Conservation (phyloP, 306 rosid species). For the Psophocarpus tetragonolobus region DNA sequence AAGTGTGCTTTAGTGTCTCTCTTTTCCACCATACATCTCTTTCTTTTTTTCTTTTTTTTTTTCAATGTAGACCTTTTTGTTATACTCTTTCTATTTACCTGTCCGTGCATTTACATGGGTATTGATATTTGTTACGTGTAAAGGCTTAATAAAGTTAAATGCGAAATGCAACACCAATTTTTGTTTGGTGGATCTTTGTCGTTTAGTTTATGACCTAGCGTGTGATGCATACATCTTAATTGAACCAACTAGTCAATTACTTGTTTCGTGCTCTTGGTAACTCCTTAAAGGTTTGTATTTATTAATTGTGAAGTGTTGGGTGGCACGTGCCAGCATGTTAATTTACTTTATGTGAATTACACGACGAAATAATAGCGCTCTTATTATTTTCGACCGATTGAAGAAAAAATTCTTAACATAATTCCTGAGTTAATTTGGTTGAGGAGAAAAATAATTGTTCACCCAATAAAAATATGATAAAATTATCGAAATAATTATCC, state of each 20-base stretch:
- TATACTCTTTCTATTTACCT: neutral
- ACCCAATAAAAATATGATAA: neutral
- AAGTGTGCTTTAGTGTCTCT: neutral
- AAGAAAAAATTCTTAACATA: too few species aligned
- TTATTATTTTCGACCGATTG: too few species aligned
- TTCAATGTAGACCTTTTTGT: neutral
- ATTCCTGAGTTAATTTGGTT: neutral
- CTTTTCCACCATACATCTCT: too few species aligned
- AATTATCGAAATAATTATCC: too few species aligned
- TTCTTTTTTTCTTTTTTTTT: neutral
- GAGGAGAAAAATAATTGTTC: neutral
- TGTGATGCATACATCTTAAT: neutral
- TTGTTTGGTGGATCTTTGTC: neutral
- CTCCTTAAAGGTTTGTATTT: neutral
- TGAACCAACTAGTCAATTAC: neutral
- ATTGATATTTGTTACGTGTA: slow-evolving; percentile 20
- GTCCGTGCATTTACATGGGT: neutral
- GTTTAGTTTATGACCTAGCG: neutral
- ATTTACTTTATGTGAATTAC: neutral
- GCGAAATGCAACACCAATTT: neutral
- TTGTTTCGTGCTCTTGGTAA: neutral
- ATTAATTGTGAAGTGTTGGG: neutral
- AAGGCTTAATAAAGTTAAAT: slow-evolving; percentile 13
- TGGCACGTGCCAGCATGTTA: neutral
- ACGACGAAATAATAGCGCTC: neutral